Conservation (phyloP, 129 eudicot species). For the Scalesia atractyloides region DNA sequence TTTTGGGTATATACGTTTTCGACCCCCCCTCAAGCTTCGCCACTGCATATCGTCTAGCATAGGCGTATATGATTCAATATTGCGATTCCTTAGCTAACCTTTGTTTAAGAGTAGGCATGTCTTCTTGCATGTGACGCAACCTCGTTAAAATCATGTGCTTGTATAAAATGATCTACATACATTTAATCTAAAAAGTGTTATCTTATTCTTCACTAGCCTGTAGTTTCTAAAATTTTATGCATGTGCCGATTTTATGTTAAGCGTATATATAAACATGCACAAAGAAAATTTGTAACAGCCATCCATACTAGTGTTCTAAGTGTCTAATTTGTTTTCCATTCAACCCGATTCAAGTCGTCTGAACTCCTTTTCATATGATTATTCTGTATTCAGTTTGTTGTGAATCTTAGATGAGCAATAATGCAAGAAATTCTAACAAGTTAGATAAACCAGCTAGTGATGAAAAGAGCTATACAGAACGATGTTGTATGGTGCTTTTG, state of each 20-base stretch:
- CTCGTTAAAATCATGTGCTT: slow-evolving; percentile 22
- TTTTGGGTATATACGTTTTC: too few relatives aligned
- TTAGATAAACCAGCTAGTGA: slow-evolving; percentile 2
- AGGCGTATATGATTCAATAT: slow-evolving; percentile 2
- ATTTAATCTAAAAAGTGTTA: slow-evolving; percentile 7
- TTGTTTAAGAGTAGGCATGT: slow-evolving; percentile 30
- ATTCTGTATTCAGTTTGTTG: not conserved
- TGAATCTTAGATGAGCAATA: not conserved
- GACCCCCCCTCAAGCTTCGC: too few relatives aligned
- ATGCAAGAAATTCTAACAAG: not conserved
- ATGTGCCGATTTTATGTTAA: slow-evolving; percentile 24
- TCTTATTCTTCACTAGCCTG: slow-evolving; percentile 13
- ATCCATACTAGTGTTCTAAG: slow-evolving; percentile 14
- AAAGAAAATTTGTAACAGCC: slow-evolving; percentile 14
- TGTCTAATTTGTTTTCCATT: slow-evolving; percentile 31
- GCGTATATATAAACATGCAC: slow-evolving; percentile 11
- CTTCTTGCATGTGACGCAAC: slow-evolving; percentile 24
- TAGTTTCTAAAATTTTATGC: slow-evolving; percentile 7
- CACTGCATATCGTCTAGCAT: not conserved
- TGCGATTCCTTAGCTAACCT: slow-evolving; percentile 22
- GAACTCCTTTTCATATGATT: slow-evolving; percentile 13
- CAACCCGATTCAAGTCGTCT: not conserved
- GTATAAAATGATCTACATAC: slow-evolving; percentile 16
- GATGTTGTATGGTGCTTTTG: slow-evolving; percentile 12
- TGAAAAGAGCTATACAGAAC: not conserved